These are phyloP conservation scores for Lachancea quebecensis DNA, from an alignment of 805 yeast species.

Conservation along the genomic window DNA sequence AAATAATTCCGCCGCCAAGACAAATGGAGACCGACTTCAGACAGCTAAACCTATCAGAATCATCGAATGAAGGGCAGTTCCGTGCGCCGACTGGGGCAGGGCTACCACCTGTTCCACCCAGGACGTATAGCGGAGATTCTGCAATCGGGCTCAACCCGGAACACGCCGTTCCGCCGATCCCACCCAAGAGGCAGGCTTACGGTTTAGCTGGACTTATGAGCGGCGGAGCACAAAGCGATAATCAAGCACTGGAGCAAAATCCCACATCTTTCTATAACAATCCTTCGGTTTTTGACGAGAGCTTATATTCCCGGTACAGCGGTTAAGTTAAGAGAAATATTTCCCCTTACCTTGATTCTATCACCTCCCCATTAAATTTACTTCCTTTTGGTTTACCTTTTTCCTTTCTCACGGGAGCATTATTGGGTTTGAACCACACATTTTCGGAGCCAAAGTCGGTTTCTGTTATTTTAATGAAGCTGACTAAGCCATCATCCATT, in stretches of 20 bases:
- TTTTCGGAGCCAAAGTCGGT: constrained; percentile 40
- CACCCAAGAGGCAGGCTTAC: constrained; percentile 16
- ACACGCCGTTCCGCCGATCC: constrained; percentile 14
- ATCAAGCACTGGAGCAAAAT: constrained; percentile 22
- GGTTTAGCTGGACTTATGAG: constrained; percentile 8
- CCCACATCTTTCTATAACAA: constrained; percentile 41
- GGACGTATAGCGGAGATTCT: constrained; percentile 3
- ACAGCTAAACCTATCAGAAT: too few species aligned
- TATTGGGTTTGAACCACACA: constrained; percentile 24
- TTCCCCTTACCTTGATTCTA: too few species aligned
- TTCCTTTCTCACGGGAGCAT: too few species aligned
- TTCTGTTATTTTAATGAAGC: constrained; percentile 49
- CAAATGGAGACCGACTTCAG: too few species aligned
- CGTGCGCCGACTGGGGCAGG: too few species aligned
- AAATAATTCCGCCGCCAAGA: background rate
- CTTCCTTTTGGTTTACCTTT: too few species aligned
- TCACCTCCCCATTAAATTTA: too few species aligned
- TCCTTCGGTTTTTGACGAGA: constrained; percentile 45
- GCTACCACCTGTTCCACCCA: constrained; percentile 6
- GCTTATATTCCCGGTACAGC: constrained; percentile 37
- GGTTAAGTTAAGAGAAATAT: background rate
- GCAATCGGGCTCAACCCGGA: background rate
- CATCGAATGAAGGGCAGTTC: too few species aligned
- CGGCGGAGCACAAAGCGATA: constrained; percentile 14
- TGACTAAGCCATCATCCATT: constrained; percentile 68